Conservation (phyloP, 208 protist species). For the Trypanosoma congolense region DNA sequence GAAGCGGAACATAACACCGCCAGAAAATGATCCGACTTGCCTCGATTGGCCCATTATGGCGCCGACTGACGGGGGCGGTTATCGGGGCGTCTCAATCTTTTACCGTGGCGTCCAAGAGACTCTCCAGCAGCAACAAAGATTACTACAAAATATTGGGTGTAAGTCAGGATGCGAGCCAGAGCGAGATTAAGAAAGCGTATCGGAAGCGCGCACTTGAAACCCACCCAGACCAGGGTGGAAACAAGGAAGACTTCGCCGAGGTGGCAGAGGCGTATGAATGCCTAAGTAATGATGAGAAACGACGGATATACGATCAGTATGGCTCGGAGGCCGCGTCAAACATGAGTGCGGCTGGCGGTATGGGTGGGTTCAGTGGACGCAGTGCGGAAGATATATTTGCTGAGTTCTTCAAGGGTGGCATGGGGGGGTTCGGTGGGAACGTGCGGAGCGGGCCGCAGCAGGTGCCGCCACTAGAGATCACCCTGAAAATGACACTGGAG, state of each 20-base stretch:
- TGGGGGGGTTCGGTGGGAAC: conserved; percentile 70
- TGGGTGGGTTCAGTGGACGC: conserved; percentile 57
- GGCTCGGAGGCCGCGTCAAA: conserved; percentile 80
- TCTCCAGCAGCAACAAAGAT: conserved; percentile 67
- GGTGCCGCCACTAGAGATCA: conserved; percentile 76
- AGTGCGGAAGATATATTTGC: conserved; percentile 89
- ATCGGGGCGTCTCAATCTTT: neutral
- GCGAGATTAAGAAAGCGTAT: conserved; percentile 89
- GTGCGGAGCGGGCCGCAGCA: conserved; percentile 34
- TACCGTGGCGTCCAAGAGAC: conserved; percentile 16
- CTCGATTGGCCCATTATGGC: neutral
- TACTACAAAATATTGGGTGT: conserved; percentile 90
- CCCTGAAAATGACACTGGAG: conserved; percentile 71
- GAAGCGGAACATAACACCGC: neutral
- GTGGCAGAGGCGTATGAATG: conserved; percentile 96
- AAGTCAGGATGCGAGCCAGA: conserved; percentile 37
- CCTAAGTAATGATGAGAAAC: conserved; percentile 93
- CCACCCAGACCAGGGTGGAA: conserved; percentile 89
- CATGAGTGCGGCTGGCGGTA: conserved; percentile 50
- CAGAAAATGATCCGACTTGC: neutral
- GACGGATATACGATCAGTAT: conserved; percentile 96
- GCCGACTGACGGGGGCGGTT: neutral
- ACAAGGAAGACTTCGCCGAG: conserved; percentile 90
- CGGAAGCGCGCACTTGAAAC: conserved; percentile 87
- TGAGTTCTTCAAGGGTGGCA: conserved; percentile 82